Conservation (phyloP, 2,329 filamentous ascomycete species). For the Dactylonectria estremocensis region DNA sequence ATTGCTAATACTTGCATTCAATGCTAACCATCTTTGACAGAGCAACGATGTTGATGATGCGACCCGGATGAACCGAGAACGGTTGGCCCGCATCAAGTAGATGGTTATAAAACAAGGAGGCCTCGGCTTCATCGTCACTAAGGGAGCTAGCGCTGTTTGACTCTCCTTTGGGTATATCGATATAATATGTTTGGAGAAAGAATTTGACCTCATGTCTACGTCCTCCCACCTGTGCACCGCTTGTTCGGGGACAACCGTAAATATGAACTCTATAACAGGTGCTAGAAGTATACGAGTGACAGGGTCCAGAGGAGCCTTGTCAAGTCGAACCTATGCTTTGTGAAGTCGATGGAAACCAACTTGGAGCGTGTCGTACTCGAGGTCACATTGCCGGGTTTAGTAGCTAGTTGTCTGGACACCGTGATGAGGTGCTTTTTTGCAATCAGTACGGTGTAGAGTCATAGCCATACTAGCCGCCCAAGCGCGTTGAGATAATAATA, state of each 20-base stretch:
- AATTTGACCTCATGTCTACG: constrained; percentile 1
- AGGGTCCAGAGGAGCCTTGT: neutral
- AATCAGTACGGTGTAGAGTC: too few relatives aligned
- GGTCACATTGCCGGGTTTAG: too few relatives aligned
- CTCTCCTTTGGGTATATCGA: constrained; percentile 2
- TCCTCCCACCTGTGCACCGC: neutral
- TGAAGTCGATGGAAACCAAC: too few relatives aligned
- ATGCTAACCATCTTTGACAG: constrained; percentile 61
- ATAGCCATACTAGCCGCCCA: too few relatives aligned
- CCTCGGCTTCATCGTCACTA: neutral
- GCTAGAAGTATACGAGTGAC: neutral
- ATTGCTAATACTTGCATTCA: neutral
- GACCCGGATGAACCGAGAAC: constrained; percentile 83
- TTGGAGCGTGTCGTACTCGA: too few relatives aligned
- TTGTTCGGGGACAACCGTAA: neutral
- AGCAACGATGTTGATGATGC: constrained; percentile 88
- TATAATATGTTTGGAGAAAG: constrained; percentile 6
- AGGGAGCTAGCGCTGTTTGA: neutral
- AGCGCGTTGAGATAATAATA: too few relatives aligned
- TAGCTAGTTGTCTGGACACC: too few relatives aligned
- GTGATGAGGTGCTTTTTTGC: too few relatives aligned
- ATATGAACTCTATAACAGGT: neutral
- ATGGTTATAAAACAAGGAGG: constrained; percentile 4
- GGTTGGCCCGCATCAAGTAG: constrained; percentile 74
- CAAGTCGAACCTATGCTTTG: neutral